Evolutionary conservation across 2,329 filamentous ascomycete genomes (phyloP).

Genomic region (Pseudogymnoascus sp.): DNA sequence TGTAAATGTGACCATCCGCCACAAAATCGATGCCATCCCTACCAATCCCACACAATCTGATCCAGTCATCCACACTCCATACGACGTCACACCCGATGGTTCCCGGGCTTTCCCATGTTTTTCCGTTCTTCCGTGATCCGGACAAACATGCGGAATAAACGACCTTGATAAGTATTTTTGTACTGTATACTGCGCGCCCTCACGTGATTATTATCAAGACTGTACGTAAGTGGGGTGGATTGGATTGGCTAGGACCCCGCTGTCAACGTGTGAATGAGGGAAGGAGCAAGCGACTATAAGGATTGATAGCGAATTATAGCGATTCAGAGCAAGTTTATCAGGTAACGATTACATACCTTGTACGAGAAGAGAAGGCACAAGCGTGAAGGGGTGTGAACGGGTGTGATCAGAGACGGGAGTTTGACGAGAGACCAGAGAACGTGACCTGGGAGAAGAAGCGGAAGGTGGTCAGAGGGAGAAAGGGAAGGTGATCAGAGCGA

Average conservation of each 20-base stretch:
- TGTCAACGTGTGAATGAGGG: neutral
- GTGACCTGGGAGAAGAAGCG: neutral
- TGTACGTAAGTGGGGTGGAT: constrained; percentile 4
- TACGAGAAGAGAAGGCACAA: neutral
- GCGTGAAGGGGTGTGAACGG: neutral
- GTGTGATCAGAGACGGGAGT: neutral
- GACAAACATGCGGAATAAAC: neutral
- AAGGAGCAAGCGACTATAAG: neutral
- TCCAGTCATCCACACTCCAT: neutral
- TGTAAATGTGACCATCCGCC: neutral
- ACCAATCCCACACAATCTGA: neutral
- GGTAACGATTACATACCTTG: neutral
- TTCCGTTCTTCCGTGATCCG: constrained; percentile 5
- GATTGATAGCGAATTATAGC: neutral
- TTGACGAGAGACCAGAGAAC: neutral
- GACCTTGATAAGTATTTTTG: neutral
- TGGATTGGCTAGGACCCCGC: neutral
- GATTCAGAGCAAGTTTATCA: neutral
- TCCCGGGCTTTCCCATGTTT: neutral
- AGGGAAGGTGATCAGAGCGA: neutral
- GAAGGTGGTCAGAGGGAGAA: neutral
- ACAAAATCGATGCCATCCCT: neutral
- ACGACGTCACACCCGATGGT: neutral
- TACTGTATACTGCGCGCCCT: neutral
- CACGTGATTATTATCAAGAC: neutral